A percentile compares a stretch with the other conserved stretches of the same genome.
Conservation (phyloP, 2,329 filamentous ascomycete genomes). For the Cladosporium sp. region DNA sequence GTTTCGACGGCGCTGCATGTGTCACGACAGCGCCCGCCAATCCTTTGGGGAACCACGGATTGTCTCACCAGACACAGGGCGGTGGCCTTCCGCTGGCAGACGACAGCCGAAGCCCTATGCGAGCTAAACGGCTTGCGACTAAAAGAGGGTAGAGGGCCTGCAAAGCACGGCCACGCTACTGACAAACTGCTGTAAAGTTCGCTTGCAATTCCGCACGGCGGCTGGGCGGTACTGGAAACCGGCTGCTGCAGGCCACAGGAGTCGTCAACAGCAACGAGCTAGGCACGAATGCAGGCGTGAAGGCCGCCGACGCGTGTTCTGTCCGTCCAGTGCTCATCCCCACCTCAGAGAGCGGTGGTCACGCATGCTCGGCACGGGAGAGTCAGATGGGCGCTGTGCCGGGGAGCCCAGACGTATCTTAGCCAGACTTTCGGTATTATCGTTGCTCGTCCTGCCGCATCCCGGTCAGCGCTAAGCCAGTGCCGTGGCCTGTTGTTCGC, state of each 20-base stretch:
- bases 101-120: neutral
- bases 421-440: conserved; percentile 8
- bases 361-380: too few relatives aligned
- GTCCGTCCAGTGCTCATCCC: too few relatives aligned
- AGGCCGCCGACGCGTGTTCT: neutral
- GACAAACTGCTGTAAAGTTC: too few relatives aligned
- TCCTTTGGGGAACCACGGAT: neutral
- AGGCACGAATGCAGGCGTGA: neutral
- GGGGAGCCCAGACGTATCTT: neutral
- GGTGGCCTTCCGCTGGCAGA: neutral
- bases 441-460: neutral
- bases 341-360: too few relatives aligned
- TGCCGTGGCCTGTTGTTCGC: neutral
- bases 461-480: neutral
- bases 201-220: neutral
- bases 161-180: neutral
- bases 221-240: neutral
- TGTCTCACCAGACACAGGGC: neutral
- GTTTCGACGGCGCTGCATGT: neutral
- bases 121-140: neutral
- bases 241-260: neutral
- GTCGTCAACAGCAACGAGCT: neutral
- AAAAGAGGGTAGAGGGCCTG: neutral
- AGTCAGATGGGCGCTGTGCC: too few relatives aligned
- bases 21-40: neutral